Conservation (phyloP, 768 basidiomycete genomes). For the Mycena vitilis region DNA sequence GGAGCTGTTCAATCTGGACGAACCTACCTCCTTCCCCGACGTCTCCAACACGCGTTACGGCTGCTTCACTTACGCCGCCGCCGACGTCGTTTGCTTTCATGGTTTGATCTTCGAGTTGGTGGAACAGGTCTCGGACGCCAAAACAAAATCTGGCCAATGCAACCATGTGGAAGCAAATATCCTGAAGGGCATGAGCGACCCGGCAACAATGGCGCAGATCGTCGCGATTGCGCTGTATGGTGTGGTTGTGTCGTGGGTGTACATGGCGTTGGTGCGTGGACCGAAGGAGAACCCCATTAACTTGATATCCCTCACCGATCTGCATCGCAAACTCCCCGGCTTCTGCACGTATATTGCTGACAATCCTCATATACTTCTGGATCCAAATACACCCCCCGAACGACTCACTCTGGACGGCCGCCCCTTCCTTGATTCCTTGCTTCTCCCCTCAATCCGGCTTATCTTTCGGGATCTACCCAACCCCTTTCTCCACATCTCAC, state of each 20-base stretch:
- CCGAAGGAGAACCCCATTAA: not conserved
- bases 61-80: constrained; percentile 9
- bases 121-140: constrained; percentile 24
- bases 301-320: not conserved
- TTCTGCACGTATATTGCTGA: constrained; percentile 4
- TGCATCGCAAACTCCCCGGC: constrained; percentile 9
- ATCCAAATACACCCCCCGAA: not conserved
- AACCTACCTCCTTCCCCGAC: constrained; percentile 35
- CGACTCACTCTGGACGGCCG: constrained; percentile 3
- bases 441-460: not conserved
- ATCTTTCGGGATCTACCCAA: not conserved
- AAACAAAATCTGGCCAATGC: constrained; percentile 24
- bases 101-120: constrained; percentile 33
- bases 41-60: constrained; percentile 24
- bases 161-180: constrained; percentile 15
- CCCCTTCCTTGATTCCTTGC: not conserved
- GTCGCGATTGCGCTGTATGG: not conserved
- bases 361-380: constrained; percentile 2
- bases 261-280: constrained; percentile 1
- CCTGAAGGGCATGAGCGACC: constrained; percentile 1
- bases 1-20: constrained; percentile 20
- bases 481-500: not conserved
- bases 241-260: not conserved
- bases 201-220: not conserved
- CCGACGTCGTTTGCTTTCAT: constrained; percentile 27